Evolutionary conservation across 2,329 filamentous ascomycete species (phyloP), one percentile per base, ranked within the genome.

Genomic region (Aureobasidium melanogenum): DNA sequence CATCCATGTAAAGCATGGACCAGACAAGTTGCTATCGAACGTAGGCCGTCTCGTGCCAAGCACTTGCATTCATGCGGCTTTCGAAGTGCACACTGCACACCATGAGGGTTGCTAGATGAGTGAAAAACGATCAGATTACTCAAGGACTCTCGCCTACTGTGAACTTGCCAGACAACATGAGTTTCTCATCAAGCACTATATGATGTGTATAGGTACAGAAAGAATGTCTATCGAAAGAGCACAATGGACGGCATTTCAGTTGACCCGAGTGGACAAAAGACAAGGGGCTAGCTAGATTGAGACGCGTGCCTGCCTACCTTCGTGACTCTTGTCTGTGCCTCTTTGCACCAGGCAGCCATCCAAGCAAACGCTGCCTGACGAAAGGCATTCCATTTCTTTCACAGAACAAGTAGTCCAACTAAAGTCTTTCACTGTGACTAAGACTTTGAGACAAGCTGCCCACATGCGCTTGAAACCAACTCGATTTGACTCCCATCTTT

Each of bases 341-440:
- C 54, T 46, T 41, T 36, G 41, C 52, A n/a, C 19, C 38, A 57
- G 54, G 54, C 54, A 57, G 54, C 54, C 54, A 57, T 57, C 14
- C 39, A n/a, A 57, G 43, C 54, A 57, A 46, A 32, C 54, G 54
- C 54, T 57, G 41, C 54, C 54, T 55, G 38, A 26, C 12, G 12
- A 12, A 10, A 30, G 54, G 30, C 39, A 36, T 36, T 19, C 39
- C 24, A 26, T 34, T 5, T 10, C 15, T 17, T 28, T 14, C 19
- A 51, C 30, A 14, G 2, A 36, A 30, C 24, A 28, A 10, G 24
- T 41, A 44, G 24, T 55, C 48, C 48, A 51, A 38, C 32, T 34
- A 24, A 24, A 17, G 24, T 48, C 22, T 43, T 39, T 52, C 44
- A 14, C 22, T 38, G 34, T 54, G 34, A 54, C 24, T 54, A 6